These are phyloP conservation scores for Diaporthe destruens DNA, from an alignment of 2,329 filamentous ascomycete species.

Conservation along the genomic window DNA sequence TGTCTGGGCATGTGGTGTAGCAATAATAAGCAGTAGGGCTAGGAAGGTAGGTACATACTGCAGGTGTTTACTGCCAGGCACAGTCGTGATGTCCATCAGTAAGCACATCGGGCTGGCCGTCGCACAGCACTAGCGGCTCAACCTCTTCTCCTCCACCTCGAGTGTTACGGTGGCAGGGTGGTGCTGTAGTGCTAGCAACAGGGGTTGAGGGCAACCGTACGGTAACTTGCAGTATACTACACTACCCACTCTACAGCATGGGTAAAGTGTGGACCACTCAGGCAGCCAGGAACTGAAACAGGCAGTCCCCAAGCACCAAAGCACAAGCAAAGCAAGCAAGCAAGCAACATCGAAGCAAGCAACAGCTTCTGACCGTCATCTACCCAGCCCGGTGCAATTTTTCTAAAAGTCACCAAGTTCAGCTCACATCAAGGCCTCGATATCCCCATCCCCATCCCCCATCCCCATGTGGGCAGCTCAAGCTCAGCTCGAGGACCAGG, in stretches of 20 bases:
- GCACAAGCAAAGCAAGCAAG: too few species aligned
- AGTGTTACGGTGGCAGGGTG: slow-evolving; percentile 2
- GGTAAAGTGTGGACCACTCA: neutral
- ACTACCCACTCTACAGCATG: neutral
- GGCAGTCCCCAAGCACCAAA: neutral
- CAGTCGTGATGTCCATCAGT: neutral
- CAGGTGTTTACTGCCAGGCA: neutral
- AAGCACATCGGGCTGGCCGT: slow-evolving; percentile 25
- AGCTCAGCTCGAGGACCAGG: too few species aligned
- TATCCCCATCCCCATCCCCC: too few species aligned
- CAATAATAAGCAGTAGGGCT: slow-evolving; percentile 17
- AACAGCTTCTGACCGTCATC: slow-evolving; percentile 4
- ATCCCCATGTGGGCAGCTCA: too few species aligned
- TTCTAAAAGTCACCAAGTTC: slow-evolving; percentile 1
- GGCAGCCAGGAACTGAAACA: slow-evolving; percentile 18
- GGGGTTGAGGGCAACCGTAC: neutral
- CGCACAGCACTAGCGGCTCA: slow-evolving; percentile 25
- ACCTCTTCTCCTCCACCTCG: slow-evolving; percentile 13
- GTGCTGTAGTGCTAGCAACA: neutral
- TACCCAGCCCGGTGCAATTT: neutral
- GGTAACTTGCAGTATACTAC: neutral
- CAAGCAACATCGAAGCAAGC: neutral
- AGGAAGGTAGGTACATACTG: neutral
- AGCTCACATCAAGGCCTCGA: slow-evolving; percentile 6
- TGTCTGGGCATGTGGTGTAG: neutral